Evolutionary conservation across 768 basidiomycete genomes (phyloP).

Genomic region (Pluteus cervinus): DNA sequence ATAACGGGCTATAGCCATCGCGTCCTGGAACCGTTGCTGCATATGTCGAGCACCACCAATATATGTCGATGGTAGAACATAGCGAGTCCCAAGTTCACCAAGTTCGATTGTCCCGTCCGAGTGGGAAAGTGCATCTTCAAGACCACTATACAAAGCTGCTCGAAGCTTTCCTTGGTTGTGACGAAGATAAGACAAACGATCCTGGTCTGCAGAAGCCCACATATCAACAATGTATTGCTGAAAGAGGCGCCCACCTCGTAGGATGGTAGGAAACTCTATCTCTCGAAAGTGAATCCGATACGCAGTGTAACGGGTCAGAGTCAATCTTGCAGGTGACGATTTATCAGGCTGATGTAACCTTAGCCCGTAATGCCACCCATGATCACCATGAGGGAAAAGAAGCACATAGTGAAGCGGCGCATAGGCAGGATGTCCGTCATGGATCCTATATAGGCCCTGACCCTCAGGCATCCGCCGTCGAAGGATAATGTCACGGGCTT

Average conservation of each 20-base stretch:
- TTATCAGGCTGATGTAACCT: background rate
- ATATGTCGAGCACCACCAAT: slow-evolving; percentile 28
- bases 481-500: slow-evolving; percentile 29
- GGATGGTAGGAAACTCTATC: slow-evolving; percentile 18
- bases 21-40: slow-evolving; percentile 33
- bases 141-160: slow-evolving; percentile 27
- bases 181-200: slow-evolving; percentile 24
- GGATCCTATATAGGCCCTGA: slow-evolving; percentile 22
- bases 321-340: too few relatives aligned
- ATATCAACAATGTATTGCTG: slow-evolving; percentile 39
- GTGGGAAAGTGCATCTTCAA: slow-evolving; percentile 1
- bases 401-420: slow-evolving; percentile 35
- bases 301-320: too few relatives aligned
- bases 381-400: slow-evolving; percentile 32
- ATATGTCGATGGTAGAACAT: slow-evolving; percentile 30
- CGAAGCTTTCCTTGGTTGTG: slow-evolving; percentile 30
- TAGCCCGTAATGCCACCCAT: slow-evolving; percentile 28
- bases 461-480: too few relatives aligned
- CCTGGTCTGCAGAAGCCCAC: slow-evolving; percentile 41
- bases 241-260: slow-evolving; percentile 31
- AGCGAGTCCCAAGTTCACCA: background rate
- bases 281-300: too few relatives aligned
- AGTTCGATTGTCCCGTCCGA: background rate
- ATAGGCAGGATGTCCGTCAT: slow-evolving; percentile 31
- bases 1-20: slow-evolving; percentile 29